Percentiles rank a stretch among this genome's conserved stretches.
phyloP scores from a whole-genome alignment of 768 basidiomycete species.

The Termitomyces eurrhizus region DNA sequence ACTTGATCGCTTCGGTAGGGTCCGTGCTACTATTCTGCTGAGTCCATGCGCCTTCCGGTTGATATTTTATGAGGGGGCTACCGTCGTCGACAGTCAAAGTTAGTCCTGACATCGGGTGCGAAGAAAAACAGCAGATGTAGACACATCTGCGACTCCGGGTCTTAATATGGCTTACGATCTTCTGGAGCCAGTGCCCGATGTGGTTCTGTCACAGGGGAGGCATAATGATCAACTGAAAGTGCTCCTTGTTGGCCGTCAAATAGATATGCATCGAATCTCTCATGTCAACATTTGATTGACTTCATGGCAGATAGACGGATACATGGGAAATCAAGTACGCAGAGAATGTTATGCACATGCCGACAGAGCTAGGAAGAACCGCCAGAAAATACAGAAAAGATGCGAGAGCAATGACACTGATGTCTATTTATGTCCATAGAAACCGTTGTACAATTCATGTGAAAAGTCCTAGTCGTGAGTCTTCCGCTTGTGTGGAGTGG shows the following conservation, averaged over 20 bases:
- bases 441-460: not conserved
- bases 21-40: not conserved
- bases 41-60: not conserved
- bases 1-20: not conserved
- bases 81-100: not conserved
- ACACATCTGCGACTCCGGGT: not conserved
- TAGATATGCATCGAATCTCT: not conserved
- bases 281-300: not conserved
- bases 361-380: not conserved
- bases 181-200: not conserved
- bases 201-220: not conserved
- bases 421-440: not conserved
- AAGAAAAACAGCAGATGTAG: not conserved
- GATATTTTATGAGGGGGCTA: not conserved
- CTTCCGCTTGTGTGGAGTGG: not conserved
- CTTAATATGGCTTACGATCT: not conserved
- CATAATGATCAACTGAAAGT: not conserved
- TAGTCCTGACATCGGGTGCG: not conserved
- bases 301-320: not conserved
- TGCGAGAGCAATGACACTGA: not conserved
- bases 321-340: not conserved
- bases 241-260: not conserved
- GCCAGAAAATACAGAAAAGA: not conserved
- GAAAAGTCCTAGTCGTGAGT: not conserved
- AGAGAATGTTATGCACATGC: not conserved